Evolutionary conservation across 345 rosid genomes (phyloP).

Genomic region (Lepidium aucheri): DNA sequence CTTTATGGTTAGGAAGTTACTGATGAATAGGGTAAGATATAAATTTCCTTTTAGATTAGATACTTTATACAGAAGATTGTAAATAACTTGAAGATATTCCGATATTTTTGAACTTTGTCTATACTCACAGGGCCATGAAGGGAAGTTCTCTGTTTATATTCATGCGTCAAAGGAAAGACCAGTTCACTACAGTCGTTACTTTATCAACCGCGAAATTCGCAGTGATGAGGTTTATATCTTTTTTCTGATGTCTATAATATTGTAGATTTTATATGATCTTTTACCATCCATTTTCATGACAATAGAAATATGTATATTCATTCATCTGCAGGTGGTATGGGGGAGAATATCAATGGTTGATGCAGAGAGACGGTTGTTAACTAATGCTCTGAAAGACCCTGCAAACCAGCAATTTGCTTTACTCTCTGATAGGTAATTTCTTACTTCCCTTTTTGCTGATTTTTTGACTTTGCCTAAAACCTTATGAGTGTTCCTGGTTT

Average conservation of each 20-base stretch:
- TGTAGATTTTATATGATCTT: not conserved
- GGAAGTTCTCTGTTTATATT: slow-evolving; percentile 53
- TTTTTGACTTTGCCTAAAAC: not conserved
- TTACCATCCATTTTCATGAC: not conserved
- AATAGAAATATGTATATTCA: not conserved
- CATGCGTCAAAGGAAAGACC: slow-evolving; percentile 61
- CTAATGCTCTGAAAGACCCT: slow-evolving; percentile 53
- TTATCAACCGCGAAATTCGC: slow-evolving; percentile 49
- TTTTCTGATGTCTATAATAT: not conserved
- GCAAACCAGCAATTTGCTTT: slow-evolving; percentile 54
- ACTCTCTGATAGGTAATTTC: slow-evolving; percentile 53
- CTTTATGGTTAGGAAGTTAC: not conserved
- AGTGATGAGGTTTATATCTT: slow-evolving; percentile 44
- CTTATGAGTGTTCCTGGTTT: slow-evolving; percentile 12
- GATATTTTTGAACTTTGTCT: not conserved
- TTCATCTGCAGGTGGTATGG: slow-evolving; percentile 49
- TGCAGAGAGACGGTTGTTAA: slow-evolving; percentile 50
- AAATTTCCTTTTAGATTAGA: too few relatives aligned
- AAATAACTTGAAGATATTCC: not conserved
- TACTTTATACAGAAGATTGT: too few relatives aligned
- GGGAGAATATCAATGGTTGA: slow-evolving; percentile 67
- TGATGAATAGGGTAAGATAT: not conserved
- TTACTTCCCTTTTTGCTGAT: not conserved
- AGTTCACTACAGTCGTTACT: slow-evolving; percentile 44
- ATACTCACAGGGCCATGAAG: slow-evolving; percentile 52